Conservation (phyloP, 2,329 filamentous ascomycete species). For the Chaetomium olivaceum region DNA sequence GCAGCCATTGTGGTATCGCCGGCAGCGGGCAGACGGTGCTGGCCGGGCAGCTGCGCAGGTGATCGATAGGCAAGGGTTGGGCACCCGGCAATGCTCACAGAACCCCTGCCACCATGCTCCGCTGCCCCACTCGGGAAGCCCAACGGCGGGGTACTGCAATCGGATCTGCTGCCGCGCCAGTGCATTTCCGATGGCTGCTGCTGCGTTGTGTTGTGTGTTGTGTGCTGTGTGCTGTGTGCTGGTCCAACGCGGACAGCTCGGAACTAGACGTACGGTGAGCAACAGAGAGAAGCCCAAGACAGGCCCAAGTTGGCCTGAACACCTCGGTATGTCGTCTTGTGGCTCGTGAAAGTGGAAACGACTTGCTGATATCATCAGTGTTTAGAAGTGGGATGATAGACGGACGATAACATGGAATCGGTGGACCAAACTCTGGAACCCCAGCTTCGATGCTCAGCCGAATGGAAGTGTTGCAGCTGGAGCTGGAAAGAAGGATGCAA, state of each 20-base stretch:
- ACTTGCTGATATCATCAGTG: neutral
- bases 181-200: conserved; percentile 22
- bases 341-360: neutral
- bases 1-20: conserved; percentile 23
- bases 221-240: conserved; percentile 20
- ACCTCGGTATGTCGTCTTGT: too few species aligned
- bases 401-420: neutral
- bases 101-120: conserved; percentile 21
- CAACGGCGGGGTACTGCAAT: conserved; percentile 30
- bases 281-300: neutral
- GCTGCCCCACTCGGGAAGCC: conserved; percentile 22
- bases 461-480: neutral
- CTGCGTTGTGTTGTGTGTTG: neutral
- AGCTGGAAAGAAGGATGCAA: neutral
- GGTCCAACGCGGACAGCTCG: conserved; percentile 17
- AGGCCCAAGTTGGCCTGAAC: neutral
- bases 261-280: conserved; percentile 9
- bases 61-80: conserved; percentile 31
- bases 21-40: conserved; percentile 23
- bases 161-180: conserved; percentile 30
- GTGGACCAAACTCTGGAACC: too few species aligned
- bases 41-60: conserved; percentile 29
- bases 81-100: conserved; percentile 14
- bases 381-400: neutral
- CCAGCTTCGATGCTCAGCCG: too few species aligned